These are phyloP conservation scores for Hypoxylon lienhwacheense DNA, from an alignment of 495 filamentous ascomycete species.

Conservation along the genomic window DNA sequence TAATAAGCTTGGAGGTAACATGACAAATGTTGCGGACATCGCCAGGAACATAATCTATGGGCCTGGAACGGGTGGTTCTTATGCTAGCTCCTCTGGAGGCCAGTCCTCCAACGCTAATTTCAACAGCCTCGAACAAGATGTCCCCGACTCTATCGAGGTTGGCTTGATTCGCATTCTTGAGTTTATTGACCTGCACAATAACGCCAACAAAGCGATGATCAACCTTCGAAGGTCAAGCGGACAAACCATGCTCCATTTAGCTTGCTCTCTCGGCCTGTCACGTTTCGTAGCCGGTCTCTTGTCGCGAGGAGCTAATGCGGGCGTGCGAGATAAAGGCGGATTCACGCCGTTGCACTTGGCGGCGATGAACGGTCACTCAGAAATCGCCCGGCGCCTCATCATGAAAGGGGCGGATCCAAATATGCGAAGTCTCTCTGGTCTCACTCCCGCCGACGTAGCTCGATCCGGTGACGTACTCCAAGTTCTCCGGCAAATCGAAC, in stretches of 20 bases:
- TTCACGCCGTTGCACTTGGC: slow-evolving; percentile 86
- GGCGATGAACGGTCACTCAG: slow-evolving; percentile 70
- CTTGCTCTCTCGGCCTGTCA: slow-evolving; percentile 71
- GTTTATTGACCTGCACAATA: slow-evolving; percentile 75
- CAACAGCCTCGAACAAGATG: slow-evolving; percentile 29
- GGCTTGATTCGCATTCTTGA: slow-evolving; percentile 74
- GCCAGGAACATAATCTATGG: slow-evolving; percentile 57
- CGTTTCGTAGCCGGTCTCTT: slow-evolving; percentile 80
- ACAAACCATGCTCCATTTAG: slow-evolving; percentile 81
- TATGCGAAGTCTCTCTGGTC: slow-evolving; percentile 68
- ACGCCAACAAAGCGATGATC: slow-evolving; percentile 63
- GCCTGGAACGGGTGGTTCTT: slow-evolving; percentile 24
- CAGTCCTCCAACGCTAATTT: slow-evolving; percentile 34
- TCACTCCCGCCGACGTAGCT: slow-evolving; percentile 72
- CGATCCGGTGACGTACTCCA: slow-evolving; percentile 59
- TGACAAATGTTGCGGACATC: slow-evolving; percentile 54
- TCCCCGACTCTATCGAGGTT: slow-evolving; percentile 57
- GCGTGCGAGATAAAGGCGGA: slow-evolving; percentile 75
- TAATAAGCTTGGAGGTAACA: slow-evolving; percentile 57
- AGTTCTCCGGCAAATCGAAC: slow-evolving; percentile 56
- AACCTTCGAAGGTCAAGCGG: slow-evolving; percentile 66
- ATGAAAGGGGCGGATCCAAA: slow-evolving; percentile 71
- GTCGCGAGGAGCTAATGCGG: slow-evolving; percentile 75
- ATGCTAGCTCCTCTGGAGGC: slow-evolving; percentile 23
- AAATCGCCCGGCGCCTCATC: slow-evolving; percentile 76